These are phyloP conservation scores for Diaporthe capsici DNA, from an alignment of 2,329 filamentous ascomycete species.

Conservation along the genomic window DNA sequence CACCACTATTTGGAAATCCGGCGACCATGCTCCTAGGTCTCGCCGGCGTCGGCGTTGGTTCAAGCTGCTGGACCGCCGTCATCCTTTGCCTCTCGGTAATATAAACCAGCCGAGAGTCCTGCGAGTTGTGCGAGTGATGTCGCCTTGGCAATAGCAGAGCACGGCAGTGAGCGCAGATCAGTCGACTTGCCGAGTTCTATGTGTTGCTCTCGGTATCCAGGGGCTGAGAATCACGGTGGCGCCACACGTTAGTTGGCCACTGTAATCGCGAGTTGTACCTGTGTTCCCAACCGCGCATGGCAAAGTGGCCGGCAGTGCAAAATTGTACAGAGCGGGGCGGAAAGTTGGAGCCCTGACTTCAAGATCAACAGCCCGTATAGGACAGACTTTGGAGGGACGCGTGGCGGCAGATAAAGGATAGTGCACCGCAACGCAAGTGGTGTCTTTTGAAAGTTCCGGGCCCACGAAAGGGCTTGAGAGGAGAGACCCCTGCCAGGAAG, in stretches of 20 bases:
- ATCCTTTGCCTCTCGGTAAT: conserved; percentile 19
- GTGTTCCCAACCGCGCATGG: conserved; percentile 38
- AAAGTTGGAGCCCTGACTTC: conserved; percentile 21
- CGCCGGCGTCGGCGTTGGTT: conserved; percentile 45
- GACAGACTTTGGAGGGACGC: conserved; percentile 4
- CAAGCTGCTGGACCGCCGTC: conserved; percentile 45
- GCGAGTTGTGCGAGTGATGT: neutral
- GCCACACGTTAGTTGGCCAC: conserved; percentile 29
- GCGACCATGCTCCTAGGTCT: conserved; percentile 47
- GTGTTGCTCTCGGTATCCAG: neutral
- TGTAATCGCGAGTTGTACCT: conserved; percentile 24
- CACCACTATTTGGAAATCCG: conserved; percentile 46
- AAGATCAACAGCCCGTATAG: conserved; percentile 29
- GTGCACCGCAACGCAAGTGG: neutral
- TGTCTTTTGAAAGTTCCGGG: neutral
- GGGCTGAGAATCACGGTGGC: conserved; percentile 4
- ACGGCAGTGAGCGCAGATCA: neutral
- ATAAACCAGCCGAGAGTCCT: neutral
- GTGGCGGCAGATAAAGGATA: conserved; percentile 26
- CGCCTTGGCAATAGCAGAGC: neutral
- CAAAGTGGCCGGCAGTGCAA: conserved; percentile 35
- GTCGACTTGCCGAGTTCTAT: conserved; percentile 2
- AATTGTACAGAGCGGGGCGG: conserved; percentile 29
- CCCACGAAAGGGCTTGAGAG: neutral
- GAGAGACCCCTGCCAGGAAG: neutral